phyloP scores from a whole-genome alignment of 2,329 filamentous ascomycete genomes.

The Penicillium psychrosexuale region DNA sequence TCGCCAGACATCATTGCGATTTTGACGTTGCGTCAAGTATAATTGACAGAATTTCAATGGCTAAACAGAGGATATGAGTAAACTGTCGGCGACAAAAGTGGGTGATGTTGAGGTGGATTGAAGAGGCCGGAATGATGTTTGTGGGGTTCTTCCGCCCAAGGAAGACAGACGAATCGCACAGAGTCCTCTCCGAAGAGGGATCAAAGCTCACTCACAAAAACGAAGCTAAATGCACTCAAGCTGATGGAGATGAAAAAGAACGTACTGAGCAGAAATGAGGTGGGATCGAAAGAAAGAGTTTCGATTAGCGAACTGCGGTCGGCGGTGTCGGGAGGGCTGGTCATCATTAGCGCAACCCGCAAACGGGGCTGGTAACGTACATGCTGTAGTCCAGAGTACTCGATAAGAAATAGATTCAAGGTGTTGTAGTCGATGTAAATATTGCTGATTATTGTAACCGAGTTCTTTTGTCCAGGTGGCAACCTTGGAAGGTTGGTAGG shows the following conservation, averaged over 20 bases:
- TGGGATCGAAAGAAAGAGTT: constrained; percentile 3
- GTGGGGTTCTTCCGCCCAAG: constrained; percentile 19
- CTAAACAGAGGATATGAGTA: constrained; percentile 3
- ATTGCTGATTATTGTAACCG: not conserved
- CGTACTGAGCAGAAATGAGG: constrained; percentile 3
- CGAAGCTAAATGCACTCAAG: constrained; percentile 6
- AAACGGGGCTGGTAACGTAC: constrained; percentile 13
- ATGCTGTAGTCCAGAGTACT: not conserved
- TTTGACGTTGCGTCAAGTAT: constrained; percentile 8
- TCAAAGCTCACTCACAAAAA: constrained; percentile 20
- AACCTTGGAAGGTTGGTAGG: not conserved
- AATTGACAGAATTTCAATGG: constrained; percentile 7
- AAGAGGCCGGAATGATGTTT: constrained; percentile 24
- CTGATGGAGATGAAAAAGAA: constrained; percentile 2
- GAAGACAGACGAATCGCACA: constrained; percentile 19
- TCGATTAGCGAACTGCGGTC: constrained; percentile 19
- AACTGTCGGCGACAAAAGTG: constrained; percentile 2
- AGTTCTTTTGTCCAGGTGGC: not conserved
- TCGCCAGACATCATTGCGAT: constrained; percentile 78
- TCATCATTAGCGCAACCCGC: constrained; percentile 17
- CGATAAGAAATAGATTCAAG: not conserved
- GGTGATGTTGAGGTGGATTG: constrained; percentile 10
- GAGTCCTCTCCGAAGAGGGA: not conserved
- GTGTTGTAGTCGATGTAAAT: not conserved
- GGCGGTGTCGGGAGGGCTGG: constrained; percentile 17